Conservation (phyloP, 2,329 filamentous ascomycete species). For the Pyrenophora graminea region DNA sequence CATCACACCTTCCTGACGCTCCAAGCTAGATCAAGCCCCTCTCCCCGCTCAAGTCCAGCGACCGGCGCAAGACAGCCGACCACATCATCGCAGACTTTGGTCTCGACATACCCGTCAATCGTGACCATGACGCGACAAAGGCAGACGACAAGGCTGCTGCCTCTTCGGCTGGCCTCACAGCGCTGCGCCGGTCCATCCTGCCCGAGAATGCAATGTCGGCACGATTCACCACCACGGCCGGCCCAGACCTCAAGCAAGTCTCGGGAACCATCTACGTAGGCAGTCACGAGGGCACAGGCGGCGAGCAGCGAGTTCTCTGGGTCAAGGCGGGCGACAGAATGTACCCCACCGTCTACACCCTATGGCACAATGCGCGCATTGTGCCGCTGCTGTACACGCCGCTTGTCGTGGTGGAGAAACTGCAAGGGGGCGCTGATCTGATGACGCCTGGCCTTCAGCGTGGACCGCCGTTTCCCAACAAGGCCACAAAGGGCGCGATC, state of each 20-base stretch:
- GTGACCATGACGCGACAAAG: slow-evolving; percentile 38
- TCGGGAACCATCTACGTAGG: slow-evolving; percentile 69
- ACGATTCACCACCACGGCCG: slow-evolving; percentile 67
- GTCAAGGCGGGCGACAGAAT: slow-evolving; percentile 63
- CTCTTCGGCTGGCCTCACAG: slow-evolving; percentile 52
- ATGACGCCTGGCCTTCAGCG: slow-evolving; percentile 70
- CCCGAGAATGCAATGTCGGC: slow-evolving; percentile 67
- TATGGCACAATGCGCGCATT: slow-evolving; percentile 66
- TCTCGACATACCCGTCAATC: slow-evolving; percentile 51
- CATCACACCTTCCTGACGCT: slow-evolving; percentile 10
- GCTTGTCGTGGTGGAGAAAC: slow-evolving; percentile 63
- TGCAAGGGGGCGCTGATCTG: slow-evolving; percentile 67
- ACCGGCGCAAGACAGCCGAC: slow-evolving; percentile 68
- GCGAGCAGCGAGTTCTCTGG: slow-evolving; percentile 67
- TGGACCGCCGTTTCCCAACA: slow-evolving; percentile 65
- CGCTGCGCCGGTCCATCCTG: slow-evolving; percentile 62
- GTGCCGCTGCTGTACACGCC: slow-evolving; percentile 68
- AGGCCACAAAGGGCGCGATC: slow-evolving; percentile 63
- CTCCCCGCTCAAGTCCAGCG: slow-evolving; percentile 68
- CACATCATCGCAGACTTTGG: slow-evolving; percentile 67
- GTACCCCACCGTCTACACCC: slow-evolving; percentile 65
- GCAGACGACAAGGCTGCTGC: slow-evolving; percentile 49
- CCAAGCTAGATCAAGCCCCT: slow-evolving; percentile 65
- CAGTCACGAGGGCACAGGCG: slow-evolving; percentile 54
- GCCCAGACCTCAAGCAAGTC: slow-evolving; percentile 64